These are phyloP conservation scores for Parietichytrium sp. DNA, from an alignment of 108 stramenopile genomes.

Conservation along the genomic window DNA sequence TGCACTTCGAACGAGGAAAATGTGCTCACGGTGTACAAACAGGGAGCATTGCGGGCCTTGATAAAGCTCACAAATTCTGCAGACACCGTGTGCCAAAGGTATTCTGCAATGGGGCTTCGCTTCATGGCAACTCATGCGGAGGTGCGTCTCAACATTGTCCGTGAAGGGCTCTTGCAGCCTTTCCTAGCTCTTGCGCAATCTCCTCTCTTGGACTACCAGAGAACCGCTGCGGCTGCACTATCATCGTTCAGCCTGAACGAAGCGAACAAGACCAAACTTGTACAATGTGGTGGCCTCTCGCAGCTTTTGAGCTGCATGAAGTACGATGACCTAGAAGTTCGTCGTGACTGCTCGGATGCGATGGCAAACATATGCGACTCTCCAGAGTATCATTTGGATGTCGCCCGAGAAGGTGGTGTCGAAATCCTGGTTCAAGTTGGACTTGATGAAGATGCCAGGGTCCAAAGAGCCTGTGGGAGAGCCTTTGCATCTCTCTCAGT, in stretches of 20 bases:
- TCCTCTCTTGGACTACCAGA: constrained; percentile 70
- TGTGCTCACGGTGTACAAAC: constrained; percentile 63
- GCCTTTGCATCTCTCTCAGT: constrained; percentile 67
- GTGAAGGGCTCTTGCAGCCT: constrained; percentile 62
- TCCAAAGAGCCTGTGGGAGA: constrained; percentile 73
- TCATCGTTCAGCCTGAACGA: constrained; percentile 70
- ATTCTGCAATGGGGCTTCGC: constrained; percentile 73
- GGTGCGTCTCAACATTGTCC: constrained; percentile 61
- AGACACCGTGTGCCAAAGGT: constrained; percentile 71
- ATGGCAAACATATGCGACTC: constrained; percentile 73
- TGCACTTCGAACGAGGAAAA: constrained; percentile 72
- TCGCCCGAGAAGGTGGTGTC: constrained; percentile 64
- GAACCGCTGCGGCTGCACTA: constrained; percentile 76
- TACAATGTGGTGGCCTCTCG: constrained; percentile 64
- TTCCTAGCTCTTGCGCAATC: constrained; percentile 67
- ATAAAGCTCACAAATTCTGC: constrained; percentile 60
- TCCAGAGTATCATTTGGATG: constrained; percentile 59
- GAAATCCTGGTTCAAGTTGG: constrained; percentile 50
- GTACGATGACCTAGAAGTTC: constrained; percentile 65
- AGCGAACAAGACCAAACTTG: constrained; percentile 65
- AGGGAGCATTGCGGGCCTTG: constrained; percentile 70
- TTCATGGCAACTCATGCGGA: constrained; percentile 71
- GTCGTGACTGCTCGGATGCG: constrained; percentile 66
- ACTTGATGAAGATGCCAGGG: constrained; percentile 60
- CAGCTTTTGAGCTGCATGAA: constrained; percentile 65